Evolutionary conservation across 495 filamentous ascomycete species (phyloP), one percentile per base, ranked within the genome.

Genomic region (Podospora pseudoanserina): DNA sequence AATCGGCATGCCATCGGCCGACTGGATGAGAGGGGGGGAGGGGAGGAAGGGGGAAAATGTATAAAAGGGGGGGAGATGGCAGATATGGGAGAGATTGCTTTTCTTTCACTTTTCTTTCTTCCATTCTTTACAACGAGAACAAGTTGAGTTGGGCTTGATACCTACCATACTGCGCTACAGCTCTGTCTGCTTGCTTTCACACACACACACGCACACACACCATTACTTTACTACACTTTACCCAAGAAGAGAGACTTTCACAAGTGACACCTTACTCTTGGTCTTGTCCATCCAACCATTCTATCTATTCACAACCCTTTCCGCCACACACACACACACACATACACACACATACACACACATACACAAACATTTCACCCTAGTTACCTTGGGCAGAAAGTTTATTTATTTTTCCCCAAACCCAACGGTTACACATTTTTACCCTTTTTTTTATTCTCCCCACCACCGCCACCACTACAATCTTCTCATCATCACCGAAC

Each of bases 1-100:
- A 76, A 70, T 76, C 74, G 75, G 67, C 71, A 67, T 68, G 63
- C 67, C 28, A 62, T 68, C 60, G 68, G 68, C 67, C 56, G 59
- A 60, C 34, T 49, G 39, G 39, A 18, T 5, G 39, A 49, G 70
- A 53, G 19, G 3, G 56, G 56, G 15, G n/a, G 3, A 59, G 56
- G n/a, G 13, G 56, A 27, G 16, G 56, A 20, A 18, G 56, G 19
- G 6, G 44, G 55, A 76, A 87, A 76, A 85, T 79, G 77, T 91
- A 91, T 91, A 91, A 88, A 91, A 85, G 78, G 84, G 79, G 75
- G 65, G 71, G 72, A 79, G 75, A 83, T 74, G 77, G 83, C 81
- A 72, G 75, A 13, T 15, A 61, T 44, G 60, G 16, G 71, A 70
- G 23, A 72, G 72, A 62, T 65, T 67, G 78, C 76, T 84, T 77